These are phyloP conservation scores for Cryphonectria nitschkei DNA, from an alignment of 2,329 filamentous ascomycete genomes.

Conservation along the genomic window DNA sequence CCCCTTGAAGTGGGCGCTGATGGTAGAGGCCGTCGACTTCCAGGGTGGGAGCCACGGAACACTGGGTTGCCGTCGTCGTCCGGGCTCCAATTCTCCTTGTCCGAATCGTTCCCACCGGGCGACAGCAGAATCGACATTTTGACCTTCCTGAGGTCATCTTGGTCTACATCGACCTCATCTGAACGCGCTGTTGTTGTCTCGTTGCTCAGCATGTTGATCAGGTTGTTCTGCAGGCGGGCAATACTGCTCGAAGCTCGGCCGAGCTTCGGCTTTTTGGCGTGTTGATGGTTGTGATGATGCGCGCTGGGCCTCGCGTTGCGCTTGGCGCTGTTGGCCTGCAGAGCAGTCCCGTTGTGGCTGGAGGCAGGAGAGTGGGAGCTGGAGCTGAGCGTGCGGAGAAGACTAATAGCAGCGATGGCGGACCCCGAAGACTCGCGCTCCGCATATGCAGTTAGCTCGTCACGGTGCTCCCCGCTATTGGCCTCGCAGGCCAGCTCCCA, in stretches of 20 bases:
- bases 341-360: conserved; percentile 34
- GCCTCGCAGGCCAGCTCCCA: conserved; percentile 93
- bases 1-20: conserved; percentile 32
- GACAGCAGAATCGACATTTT: conserved; percentile 48
- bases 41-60: conserved; percentile 31
- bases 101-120: conserved; percentile 71
- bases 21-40: conserved; percentile 43
- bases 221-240: conserved; percentile 58
- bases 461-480: conserved; percentile 73
- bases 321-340: conserved; percentile 64
- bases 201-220: conserved; percentile 36
- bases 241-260: conserved; percentile 64
- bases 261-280: conserved; percentile 65
- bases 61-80: conserved; percentile 50
- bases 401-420: conserved; percentile 78
- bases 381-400: conserved; percentile 73
- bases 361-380: conserved; percentile 46
- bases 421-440: conserved; percentile 80
- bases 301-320: conserved; percentile 56
- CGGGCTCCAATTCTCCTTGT: conserved; percentile 90
- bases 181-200: conserved; percentile 42
- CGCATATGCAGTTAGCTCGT: conserved; percentile 74
- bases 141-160: conserved; percentile 45
- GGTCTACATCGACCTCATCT: conserved; percentile 38
- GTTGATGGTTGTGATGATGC: conserved; percentile 38